phyloP scores from a whole-genome alignment of 331 rosid species.

The Ulmus americana region DNA sequence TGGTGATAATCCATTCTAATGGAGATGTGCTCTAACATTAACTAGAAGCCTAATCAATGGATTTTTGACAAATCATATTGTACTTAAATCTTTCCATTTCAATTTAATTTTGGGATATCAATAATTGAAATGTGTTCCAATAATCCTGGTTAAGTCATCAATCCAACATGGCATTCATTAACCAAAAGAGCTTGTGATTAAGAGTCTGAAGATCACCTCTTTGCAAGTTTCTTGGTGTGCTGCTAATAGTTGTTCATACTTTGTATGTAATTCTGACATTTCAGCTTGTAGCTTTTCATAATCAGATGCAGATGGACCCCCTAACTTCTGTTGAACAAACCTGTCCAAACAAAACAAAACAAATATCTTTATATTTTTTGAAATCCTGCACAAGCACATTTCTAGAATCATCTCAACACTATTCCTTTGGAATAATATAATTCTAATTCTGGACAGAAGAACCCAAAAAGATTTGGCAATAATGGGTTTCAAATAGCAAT shows the following conservation, averaged over 20 bases:
- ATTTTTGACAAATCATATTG: neutral
- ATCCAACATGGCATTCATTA: neutral
- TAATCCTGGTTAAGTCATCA: neutral
- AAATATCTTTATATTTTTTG: neutral
- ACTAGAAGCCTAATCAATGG: neutral
- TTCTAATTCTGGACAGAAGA: too few species aligned
- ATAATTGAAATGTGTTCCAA: neutral
- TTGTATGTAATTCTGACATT: constrained; percentile 61
- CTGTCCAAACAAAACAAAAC: constrained; percentile 31
- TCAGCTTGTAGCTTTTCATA: constrained; percentile 73
- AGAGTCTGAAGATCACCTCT: constrained; percentile 43
- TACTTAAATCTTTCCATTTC: neutral
- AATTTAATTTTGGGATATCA: too few species aligned
- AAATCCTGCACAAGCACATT: neutral
- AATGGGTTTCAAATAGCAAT: neutral
- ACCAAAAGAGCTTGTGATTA: neutral
- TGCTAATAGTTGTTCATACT: constrained; percentile 51
- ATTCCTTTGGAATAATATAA: neutral
- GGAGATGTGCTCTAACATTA: neutral
- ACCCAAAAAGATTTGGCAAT: neutral
- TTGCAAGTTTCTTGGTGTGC: constrained; percentile 64
- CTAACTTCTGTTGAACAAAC: constrained; percentile 79
- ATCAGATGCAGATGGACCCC: constrained; percentile 64
- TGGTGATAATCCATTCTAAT: neutral
- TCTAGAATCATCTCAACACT: neutral